Evolutionary conservation across 2,329 filamentous ascomycete species (phyloP).

Genomic region (Talaromyces sp.): DNA sequence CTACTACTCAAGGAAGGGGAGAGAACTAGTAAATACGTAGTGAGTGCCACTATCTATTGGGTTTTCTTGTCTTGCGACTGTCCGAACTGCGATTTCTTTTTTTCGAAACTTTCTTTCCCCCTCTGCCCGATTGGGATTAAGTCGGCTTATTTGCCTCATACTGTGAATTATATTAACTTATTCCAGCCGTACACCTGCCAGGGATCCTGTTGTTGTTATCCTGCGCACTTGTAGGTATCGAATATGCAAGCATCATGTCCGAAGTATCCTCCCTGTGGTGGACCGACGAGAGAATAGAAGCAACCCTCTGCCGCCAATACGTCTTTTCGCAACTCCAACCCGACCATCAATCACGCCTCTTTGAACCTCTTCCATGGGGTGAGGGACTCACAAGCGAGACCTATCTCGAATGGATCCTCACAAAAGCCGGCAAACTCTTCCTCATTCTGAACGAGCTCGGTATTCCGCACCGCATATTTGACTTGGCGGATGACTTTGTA

Average conservation of each 20-base stretch:
- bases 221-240: not conserved
- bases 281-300: slow-evolving; percentile 45
- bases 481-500: slow-evolving; percentile 58
- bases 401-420: slow-evolving; percentile 63
- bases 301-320: slow-evolving; percentile 42
- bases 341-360: slow-evolving; percentile 36
- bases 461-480: slow-evolving; percentile 62
- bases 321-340: slow-evolving; percentile 36
- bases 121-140: not conserved
- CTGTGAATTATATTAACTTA: not conserved
- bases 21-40: not conserved
- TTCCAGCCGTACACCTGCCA: not conserved
- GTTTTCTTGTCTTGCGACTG: not conserved
- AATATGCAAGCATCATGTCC: slow-evolving; percentile 26
- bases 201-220: not conserved
- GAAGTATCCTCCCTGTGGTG: slow-evolving; percentile 40
- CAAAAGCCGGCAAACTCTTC: slow-evolving; percentile 56
- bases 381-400: slow-evolving; percentile 47
- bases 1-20: not conserved
- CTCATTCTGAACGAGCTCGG: slow-evolving; percentile 58
- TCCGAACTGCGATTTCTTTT: not conserved
- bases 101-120: not conserved
- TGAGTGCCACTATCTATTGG: not conserved
- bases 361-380: slow-evolving; percentile 41
- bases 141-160: not conserved